These are phyloP conservation scores for Metschnikowia anglica DNA, from an alignment of 805 yeast species.

Conservation along the genomic window DNA sequence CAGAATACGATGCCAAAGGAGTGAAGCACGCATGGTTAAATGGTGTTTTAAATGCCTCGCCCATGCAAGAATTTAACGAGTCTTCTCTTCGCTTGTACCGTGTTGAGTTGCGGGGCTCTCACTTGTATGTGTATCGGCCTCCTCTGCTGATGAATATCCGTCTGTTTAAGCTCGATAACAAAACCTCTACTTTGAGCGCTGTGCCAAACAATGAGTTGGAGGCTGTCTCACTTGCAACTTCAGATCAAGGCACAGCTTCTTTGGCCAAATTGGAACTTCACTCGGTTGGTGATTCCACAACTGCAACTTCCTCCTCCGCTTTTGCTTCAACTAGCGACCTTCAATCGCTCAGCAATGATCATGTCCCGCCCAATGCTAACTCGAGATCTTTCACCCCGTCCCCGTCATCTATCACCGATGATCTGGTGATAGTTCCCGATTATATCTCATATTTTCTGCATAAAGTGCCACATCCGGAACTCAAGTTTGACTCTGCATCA, in stretches of 20 bases:
- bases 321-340: slow-evolving; percentile 6
- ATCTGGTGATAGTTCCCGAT: neutral
- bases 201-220: slow-evolving; percentile 1
- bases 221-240: neutral
- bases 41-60: slow-evolving; percentile 33
- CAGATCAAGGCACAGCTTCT: neutral
- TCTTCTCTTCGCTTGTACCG: slow-evolving; percentile 19
- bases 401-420: neutral
- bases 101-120: slow-evolving; percentile 58
- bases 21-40: slow-evolving; percentile 41
- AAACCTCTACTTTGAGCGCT: neutral
- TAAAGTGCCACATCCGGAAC: slow-evolving; percentile 37
- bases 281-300: slow-evolving; percentile 6
- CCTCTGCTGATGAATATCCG: slow-evolving; percentile 20
- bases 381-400: neutral
- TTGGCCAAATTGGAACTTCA: slow-evolving; percentile 1
- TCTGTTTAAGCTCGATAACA: slow-evolving; percentile 16
- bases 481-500: slow-evolving; percentile 45
- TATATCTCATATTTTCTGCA: slow-evolving; percentile 28
- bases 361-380: neutral
- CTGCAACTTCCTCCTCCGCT: slow-evolving; percentile 6
- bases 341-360: neutral
- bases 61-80: slow-evolving; percentile 30
- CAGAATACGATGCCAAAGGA: slow-evolving; percentile 33
- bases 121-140: slow-evolving; percentile 50